A percentile compares a stretch with the other conserved stretches of the same genome.
Conservation (phyloP, 106 monocot genomes). For the Acorus calamus region DNA sequence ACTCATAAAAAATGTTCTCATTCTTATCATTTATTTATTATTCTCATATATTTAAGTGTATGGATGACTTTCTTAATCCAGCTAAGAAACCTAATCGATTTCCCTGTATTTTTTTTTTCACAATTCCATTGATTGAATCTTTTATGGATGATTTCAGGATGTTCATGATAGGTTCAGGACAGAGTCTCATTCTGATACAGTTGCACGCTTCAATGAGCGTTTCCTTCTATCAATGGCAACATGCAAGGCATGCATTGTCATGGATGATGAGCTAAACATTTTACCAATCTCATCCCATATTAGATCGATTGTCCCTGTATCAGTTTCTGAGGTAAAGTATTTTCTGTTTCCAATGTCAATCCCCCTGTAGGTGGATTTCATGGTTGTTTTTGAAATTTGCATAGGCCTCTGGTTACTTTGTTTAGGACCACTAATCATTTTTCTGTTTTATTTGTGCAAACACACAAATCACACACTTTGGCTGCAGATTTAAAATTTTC, state of each 20-base stretch:
- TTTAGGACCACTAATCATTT: not conserved
- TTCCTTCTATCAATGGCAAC: slow-evolving; percentile 87
- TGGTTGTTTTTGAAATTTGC: not conserved
- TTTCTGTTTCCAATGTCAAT: not conserved
- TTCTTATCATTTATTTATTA: too few species aligned
- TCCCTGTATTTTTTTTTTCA: too few species aligned
- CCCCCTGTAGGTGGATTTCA: not conserved
- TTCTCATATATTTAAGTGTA: too few species aligned
- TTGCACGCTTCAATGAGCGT: slow-evolving; percentile 80
- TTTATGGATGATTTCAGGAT: slow-evolving; percentile 41
- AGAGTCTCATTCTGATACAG: slow-evolving; percentile 71
- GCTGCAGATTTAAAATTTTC: too few species aligned
- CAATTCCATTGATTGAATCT: too few species aligned
- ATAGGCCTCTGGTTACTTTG: not conserved
- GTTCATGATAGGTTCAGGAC: slow-evolving; percentile 96
- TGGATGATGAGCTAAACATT: slow-evolving; percentile 97
- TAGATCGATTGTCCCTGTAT: slow-evolving; percentile 52
- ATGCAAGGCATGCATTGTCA: slow-evolving; percentile 90
- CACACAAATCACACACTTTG: too few species aligned
- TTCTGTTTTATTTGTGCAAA: too few species aligned
- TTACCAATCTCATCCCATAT: slow-evolving; percentile 93
- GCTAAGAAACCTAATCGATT: too few species aligned
- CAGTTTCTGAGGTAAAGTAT: slow-evolving; percentile 47
- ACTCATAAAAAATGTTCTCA: too few species aligned
- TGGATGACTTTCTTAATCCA: too few species aligned